Percentiles rank a stretch among this genome's conserved stretches.
These are phyloP conservation scores for Scutellaria barbata DNA, from an alignment of 257 asterid species.

Conservation along the genomic window DNA sequence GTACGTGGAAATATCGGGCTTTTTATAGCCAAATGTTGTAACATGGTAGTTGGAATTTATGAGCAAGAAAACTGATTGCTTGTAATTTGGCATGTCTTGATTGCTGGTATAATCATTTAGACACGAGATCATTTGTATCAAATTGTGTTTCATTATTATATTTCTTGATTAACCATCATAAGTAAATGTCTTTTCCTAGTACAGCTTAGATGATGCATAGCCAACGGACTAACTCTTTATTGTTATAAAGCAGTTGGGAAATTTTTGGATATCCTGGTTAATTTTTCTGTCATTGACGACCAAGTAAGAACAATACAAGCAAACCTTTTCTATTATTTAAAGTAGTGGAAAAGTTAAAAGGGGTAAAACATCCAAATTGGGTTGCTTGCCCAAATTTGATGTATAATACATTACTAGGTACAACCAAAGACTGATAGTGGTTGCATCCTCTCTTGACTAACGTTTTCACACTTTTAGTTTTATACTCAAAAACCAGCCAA, in stretches of 20 bases:
- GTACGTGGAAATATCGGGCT: neutral
- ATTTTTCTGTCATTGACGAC: neutral
- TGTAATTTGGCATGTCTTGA: conserved; percentile 17
- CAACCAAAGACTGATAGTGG: conserved; percentile 62
- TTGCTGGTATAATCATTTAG: neutral
- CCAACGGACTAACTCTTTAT: conserved; percentile 44
- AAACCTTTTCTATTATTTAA: neutral
- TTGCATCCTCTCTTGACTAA: conserved; percentile 93
- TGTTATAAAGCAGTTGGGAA: conserved; percentile 54
- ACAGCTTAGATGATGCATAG: conserved; percentile 31
- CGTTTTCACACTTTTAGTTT: conserved; percentile 29
- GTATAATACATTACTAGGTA: conserved; percentile 24
- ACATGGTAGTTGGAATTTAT: neutral
- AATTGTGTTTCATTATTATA: no score
- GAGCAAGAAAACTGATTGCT: conserved; percentile 29
- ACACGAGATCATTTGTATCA: no score
- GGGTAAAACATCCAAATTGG: conserved; percentile 30
- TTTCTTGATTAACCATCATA: no score
- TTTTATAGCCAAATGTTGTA: neutral
- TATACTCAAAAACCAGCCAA: conserved; percentile 40
- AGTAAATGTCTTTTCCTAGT: conserved; percentile 28
- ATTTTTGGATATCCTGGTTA: conserved; percentile 12
- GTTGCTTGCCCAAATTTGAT: conserved; percentile 46
- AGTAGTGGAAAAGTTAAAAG: conserved; percentile 28
- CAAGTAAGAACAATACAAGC: conserved; percentile 17